Evolutionary conservation across 169 alveolate genomes (phyloP).

Genomic region (Cryptosporidium tyzzeri): DNA sequence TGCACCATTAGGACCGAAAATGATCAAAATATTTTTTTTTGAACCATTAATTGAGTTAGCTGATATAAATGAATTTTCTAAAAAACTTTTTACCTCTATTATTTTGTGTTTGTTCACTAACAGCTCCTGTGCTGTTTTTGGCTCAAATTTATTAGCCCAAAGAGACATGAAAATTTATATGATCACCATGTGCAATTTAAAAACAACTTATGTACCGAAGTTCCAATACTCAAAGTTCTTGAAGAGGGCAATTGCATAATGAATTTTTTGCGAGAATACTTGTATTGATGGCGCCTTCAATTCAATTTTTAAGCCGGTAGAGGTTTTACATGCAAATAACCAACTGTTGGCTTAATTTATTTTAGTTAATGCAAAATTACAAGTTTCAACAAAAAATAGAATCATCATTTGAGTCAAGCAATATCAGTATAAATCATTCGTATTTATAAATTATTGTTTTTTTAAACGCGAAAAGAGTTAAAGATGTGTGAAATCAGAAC

Average conservation of each 20-base stretch:
- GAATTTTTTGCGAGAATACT: background rate
- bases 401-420: background rate
- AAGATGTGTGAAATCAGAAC: background rate
- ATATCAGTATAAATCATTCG: background rate
- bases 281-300: background rate
- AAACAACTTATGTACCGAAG: background rate
- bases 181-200: background rate
- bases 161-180: constrained; percentile 19
- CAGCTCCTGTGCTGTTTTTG: constrained; percentile 47
- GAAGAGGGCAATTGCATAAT: background rate
- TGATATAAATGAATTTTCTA: background rate
- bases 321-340: background rate
- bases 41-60: background rate
- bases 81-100: constrained; percentile 14
- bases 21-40: constrained; percentile 23
- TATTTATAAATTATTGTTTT: background rate
- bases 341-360: background rate
- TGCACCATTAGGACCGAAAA: constrained; percentile 46
- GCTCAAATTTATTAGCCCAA: constrained; percentile 61
- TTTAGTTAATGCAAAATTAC: background rate
- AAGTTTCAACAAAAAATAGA: background rate
- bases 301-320: background rate
- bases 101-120: constrained; percentile 35
- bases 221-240: background rate
- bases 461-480: background rate